Evolutionary conservation across 2,329 filamentous ascomycete genomes (phyloP), one percentile per base, ranked within the genome.

Genomic region (Colletotrichum sp.): DNA sequence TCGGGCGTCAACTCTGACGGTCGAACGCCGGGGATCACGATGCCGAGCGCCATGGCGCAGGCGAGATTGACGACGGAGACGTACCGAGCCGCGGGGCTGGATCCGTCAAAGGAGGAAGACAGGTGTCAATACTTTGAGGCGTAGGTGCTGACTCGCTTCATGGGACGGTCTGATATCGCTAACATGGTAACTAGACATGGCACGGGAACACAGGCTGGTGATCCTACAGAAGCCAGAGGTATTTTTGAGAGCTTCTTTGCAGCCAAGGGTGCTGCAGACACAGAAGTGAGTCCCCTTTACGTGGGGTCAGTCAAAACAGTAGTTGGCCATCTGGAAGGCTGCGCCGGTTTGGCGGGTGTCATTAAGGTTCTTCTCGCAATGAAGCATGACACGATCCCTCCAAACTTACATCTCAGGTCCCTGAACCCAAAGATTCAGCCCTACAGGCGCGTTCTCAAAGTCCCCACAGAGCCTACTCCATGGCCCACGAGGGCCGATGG

Each of bases 141-240:
- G 12, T 87, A 90, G 69, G 88, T 87, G 3, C 32, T 80, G 5
- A 30, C 81, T 68, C 30, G 28, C 1, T 28, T 30, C 13, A 7
- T 80, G 80, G 6, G 72, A 72, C 12, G 64, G 36, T 32, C 5
- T 21, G 16, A 15, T 30, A 55, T 52, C 44, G 44, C 34, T 36
- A 24, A n/a, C n/a, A 68, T 8, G 26, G 3, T 34, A 0, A 2
- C 3, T n/a, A 70, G 49, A 13, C 85, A 83, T 65, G 87, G 86
- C 3, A 89, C 88, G 0, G 88, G 87, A 4, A 90, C 88, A 3
- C 79, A 82, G 21, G 85, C 85, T 13, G 89, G 88, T 1, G 88
- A 90, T 70, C 85, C 85, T 0, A 79, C 84, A 3, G 88, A 89
- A 68, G 88, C 90, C 49, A 88, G 64, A 1, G 85, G 84, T 0